Percentiles rank a stretch among this genome's conserved stretches.
phyloP scores from a whole-genome alignment of 345 rosid genomes.

The Sisymbrium altissimum region DNA sequence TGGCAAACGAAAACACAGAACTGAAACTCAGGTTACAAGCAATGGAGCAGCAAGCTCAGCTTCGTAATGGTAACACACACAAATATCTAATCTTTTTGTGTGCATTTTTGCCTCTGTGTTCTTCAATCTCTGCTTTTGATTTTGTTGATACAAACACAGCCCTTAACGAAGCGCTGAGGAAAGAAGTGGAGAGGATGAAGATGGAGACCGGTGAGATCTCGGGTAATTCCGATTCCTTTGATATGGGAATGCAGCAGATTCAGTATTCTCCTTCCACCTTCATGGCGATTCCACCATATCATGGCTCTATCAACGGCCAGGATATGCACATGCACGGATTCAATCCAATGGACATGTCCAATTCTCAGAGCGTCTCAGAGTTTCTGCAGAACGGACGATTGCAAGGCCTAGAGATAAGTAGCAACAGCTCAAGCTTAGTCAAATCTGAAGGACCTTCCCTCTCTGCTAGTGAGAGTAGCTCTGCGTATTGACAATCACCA shows the following conservation, averaged over 20 bases:
- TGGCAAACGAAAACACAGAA: constrained; percentile 69
- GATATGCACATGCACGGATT: constrained; percentile 42
- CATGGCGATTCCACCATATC: constrained; percentile 39
- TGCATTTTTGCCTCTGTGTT: not conserved
- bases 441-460: constrained; percentile 62
- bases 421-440: constrained; percentile 43
- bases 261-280: constrained; percentile 35
- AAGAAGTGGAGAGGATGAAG: constrained; percentile 68
- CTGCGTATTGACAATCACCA: constrained; percentile 42
- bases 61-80: constrained; percentile 61
- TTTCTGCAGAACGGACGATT: constrained; percentile 42
- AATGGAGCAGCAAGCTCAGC: constrained; percentile 81
- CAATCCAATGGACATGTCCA: constrained; percentile 24
- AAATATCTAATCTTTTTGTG: not conserved
- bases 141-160: constrained; percentile 31
- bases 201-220: constrained; percentile 54
- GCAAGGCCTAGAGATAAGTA: constrained; percentile 58
- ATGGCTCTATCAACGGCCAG: constrained; percentile 24
- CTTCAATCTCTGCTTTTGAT: not conserved
- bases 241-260: constrained; percentile 49
- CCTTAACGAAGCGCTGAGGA: constrained; percentile 57
- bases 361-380: constrained; percentile 36
- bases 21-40: constrained; percentile 69
- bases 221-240: constrained; percentile 40
- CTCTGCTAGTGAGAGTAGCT: constrained; percentile 64